Conservation (phyloP, 1,139 yeast species). For the Candida tropicalis region DNA sequence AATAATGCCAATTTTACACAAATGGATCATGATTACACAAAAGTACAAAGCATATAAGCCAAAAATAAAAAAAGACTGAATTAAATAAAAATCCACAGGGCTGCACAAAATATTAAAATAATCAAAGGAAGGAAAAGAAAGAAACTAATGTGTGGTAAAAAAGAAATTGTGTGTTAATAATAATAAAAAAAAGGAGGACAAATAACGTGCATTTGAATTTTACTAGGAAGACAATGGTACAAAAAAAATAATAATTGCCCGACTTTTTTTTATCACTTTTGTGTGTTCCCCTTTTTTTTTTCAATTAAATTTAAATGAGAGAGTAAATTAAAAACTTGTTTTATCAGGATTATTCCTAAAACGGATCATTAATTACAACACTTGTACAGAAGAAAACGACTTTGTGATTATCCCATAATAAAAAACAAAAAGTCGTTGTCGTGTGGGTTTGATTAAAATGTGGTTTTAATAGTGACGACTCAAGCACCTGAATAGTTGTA, state of each 20-base stretch:
- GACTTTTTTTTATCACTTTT: neutral
- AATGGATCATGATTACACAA: neutral
- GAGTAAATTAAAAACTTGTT: slow-evolving; percentile 4
- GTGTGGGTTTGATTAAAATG: too few species aligned
- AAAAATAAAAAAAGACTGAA: slow-evolving; percentile 1
- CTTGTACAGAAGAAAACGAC: too few species aligned
- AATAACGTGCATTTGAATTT: neutral
- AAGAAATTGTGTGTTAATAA: too few species aligned
- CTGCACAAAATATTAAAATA: neutral
- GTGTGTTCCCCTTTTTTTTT: slow-evolving; percentile 1
- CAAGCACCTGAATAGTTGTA: too few species aligned
- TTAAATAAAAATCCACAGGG: neutral
- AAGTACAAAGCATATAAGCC: too few species aligned
- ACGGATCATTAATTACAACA: slow-evolving; percentile 5
- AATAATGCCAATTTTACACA: neutral
- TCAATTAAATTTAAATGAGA: neutral
- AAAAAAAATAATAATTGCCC: too few species aligned
- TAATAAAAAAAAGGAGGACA: slow-evolving; percentile 2
- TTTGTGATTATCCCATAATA: too few species aligned
- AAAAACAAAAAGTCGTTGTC: too few species aligned
- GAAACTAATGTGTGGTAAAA: too few species aligned
- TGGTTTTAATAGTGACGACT: too few species aligned
- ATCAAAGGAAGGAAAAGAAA: neutral
- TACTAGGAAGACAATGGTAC: too few species aligned
- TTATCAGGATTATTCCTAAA: slow-evolving; percentile 12